Conservation (phyloP, 208 protist genomes). For the Trypanosoma grayi region DNA sequence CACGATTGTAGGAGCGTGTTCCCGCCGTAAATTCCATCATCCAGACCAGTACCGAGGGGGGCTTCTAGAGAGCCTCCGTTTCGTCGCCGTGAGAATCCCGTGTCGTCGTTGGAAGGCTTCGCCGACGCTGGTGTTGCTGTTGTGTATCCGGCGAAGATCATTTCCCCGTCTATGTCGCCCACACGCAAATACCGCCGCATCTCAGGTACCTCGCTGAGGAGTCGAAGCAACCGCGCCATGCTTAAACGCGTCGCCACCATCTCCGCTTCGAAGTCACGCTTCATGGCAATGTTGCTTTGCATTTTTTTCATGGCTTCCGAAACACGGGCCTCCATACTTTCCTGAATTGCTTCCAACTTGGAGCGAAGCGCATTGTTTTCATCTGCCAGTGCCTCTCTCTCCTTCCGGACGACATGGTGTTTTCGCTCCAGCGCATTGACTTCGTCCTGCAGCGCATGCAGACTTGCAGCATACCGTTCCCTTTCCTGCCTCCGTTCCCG, state of each 20-base stretch:
- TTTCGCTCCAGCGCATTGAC: constrained; percentile 21
- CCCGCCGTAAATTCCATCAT: constrained; percentile 80
- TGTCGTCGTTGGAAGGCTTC: background rate
- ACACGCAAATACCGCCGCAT: constrained; percentile 49
- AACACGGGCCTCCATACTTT: constrained; percentile 19
- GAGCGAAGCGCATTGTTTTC: constrained; percentile 18
- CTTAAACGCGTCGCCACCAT: constrained; percentile 60
- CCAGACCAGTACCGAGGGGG: constrained; percentile 52
- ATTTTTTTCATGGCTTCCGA: constrained; percentile 9
- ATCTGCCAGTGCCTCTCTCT: constrained; percentile 14
- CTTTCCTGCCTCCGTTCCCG: constrained; percentile 1
- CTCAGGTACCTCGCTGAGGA: constrained; percentile 70
- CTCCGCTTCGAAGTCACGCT: constrained; percentile 46
- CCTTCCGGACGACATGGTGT: constrained; percentile 7
- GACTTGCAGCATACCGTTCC: constrained; percentile 10
- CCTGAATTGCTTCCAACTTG: constrained; percentile 22
- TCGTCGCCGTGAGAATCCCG: constrained; percentile 4
- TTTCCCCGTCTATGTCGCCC: constrained; percentile 47
- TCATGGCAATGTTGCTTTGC: constrained; percentile 19
- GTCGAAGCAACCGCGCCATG: constrained; percentile 69
- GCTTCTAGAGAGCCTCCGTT: background rate
- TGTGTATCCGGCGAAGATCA: constrained; percentile 57
- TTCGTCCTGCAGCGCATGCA: constrained; percentile 20
- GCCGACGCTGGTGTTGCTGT: background rate
- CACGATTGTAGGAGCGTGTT: constrained; percentile 52